Evolutionary conservation across 2,329 filamentous ascomycete species (phyloP), one percentile per base, ranked within the genome.

Genomic region (Harringtonia aguacate): DNA sequence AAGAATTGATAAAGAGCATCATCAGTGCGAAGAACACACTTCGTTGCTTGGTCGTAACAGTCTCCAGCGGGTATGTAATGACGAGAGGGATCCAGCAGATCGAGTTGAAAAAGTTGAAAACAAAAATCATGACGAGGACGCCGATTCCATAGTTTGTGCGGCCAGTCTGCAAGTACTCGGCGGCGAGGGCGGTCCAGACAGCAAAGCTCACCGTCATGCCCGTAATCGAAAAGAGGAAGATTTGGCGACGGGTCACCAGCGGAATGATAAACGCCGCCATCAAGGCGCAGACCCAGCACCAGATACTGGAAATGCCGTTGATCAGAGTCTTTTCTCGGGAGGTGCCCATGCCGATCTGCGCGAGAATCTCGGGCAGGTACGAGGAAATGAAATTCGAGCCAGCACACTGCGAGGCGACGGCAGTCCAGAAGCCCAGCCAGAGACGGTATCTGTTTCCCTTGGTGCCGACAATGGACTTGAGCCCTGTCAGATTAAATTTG

Each of bases 61-160:
- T 52, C 46, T 67, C 63, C n/a, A 61, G 56, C 42, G 61, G 50
- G 43, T 66, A 66, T 1, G 64, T 64, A 45, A 63, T 66, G 0
- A 57, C 54, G 2, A 61, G 46, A 2, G 53, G 55, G 38, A 60
- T 61, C 56, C 56, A 62, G 15, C 60, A 59, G 15, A 62, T 55
- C 8, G 15, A 13, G 21, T 15, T 27, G 24, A 39, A 39, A 15
- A 29, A 29, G 14, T 18, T 27, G 36, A 28, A 28, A n/a, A n/a
- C n/a, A n/a, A n/a, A n/a, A n/a, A n/a, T n/a, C n/a, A n/a, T n/a
- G n/a, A n/a, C n/a, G n/a, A n/a, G n/a, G n/a, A n/a, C n/a, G n/a
- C n/a, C n/a, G n/a, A n/a, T n/a, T n/a, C n/a, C n/a, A n/a, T n/a
- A n/a, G n/a, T n/a, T n/a, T n/a, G n/a, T n/a, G n/a, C n/a, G n/a